Evolutionary conservation across 1,284 basidiomycete species (phyloP).

Genomic region (Schizopora paradoxa): DNA sequence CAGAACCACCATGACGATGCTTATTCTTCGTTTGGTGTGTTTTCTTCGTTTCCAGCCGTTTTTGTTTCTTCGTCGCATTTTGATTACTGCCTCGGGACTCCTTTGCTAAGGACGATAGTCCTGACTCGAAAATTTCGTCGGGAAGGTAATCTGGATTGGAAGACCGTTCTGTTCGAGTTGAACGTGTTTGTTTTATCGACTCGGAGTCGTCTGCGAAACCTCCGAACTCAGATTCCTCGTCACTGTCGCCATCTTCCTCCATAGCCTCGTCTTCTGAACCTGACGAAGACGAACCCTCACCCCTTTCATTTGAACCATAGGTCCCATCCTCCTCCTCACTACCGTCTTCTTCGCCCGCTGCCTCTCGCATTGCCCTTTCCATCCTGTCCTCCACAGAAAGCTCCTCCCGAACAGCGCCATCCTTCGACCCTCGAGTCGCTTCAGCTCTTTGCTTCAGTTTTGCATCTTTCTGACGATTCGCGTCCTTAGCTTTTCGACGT

Average conservation of each 20-base stretch:
- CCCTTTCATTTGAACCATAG: too few relatives aligned
- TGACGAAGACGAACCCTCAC: too few relatives aligned
- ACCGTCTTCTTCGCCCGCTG: slow-evolving; percentile 9
- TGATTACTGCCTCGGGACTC: not conserved
- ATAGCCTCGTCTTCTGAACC: not conserved
- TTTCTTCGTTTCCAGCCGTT: not conserved
- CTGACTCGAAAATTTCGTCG: slow-evolving; percentile 14
- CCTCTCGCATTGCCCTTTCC: slow-evolving; percentile 14
- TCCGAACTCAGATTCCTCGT: not conserved
- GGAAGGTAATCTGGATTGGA: slow-evolving; percentile 11
- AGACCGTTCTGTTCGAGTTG: not conserved
- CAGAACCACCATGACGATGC: not conserved
- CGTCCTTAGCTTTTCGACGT: slow-evolving; percentile 33
- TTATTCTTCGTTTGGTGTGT: not conserved
- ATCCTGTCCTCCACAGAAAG: slow-evolving; percentile 7
- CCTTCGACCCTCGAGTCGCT: slow-evolving; percentile 27
- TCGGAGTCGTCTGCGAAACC: not conserved
- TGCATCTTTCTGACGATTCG: slow-evolving; percentile 40
- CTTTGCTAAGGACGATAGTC: slow-evolving; percentile 3
- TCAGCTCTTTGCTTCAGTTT: slow-evolving; percentile 41
- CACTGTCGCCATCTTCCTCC: not conserved
- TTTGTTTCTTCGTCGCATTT: not conserved
- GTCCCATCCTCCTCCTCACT: not conserved
- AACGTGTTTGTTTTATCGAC: not conserved
- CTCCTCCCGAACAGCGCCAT: slow-evolving; percentile 3